phyloP scores from a whole-genome alignment of 2,329 filamentous ascomycete species.

The Sodiomyces alkalinus region DNA sequence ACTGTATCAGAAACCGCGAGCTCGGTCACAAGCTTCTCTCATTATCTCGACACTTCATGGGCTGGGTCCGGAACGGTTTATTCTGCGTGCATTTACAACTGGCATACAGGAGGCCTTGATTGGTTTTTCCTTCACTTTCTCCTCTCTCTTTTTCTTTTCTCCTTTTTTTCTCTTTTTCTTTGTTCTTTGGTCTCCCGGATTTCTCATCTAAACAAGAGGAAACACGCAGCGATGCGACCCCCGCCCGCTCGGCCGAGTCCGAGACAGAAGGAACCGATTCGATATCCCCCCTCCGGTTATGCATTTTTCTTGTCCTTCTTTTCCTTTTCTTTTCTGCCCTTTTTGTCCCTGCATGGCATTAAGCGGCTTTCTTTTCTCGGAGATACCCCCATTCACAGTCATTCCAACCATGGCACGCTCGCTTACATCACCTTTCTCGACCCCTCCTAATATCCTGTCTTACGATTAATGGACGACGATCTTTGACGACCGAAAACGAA shows the following conservation, averaged over 20 bases:
- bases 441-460: conserved; percentile 22
- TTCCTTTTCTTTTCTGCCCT: conserved; percentile 16
- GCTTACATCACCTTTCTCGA: conserved; percentile 22
- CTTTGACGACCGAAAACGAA: conserved; percentile 23
- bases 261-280: conserved; percentile 28
- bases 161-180: conserved; percentile 13
- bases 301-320: conserved; percentile 14
- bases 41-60: conserved; percentile 32
- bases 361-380: conserved; percentile 26
- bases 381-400: conserved; percentile 20
- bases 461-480: conserved; percentile 31
- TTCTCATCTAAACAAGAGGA: conserved; percentile 35
- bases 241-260: conserved; percentile 27
- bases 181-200: conserved; percentile 15
- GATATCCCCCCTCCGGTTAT: conserved; percentile 24
- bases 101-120: conserved; percentile 34
- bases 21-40: conserved; percentile 28
- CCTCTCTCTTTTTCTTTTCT: conserved; percentile 21
- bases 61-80: conserved; percentile 35
- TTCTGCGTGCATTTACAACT: conserved; percentile 37
- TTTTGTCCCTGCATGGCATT: conserved; percentile 18
- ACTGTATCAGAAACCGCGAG: conserved; percentile 27
- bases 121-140: no score
- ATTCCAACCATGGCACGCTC: conserved; percentile 17
- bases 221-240: conserved; percentile 49